Evolutionary conservation across 192 early-diverging fungal genomes (phyloP), one percentile per base, ranked within the genome.

Genomic region (Gryganskiella cystojenkinii): DNA sequence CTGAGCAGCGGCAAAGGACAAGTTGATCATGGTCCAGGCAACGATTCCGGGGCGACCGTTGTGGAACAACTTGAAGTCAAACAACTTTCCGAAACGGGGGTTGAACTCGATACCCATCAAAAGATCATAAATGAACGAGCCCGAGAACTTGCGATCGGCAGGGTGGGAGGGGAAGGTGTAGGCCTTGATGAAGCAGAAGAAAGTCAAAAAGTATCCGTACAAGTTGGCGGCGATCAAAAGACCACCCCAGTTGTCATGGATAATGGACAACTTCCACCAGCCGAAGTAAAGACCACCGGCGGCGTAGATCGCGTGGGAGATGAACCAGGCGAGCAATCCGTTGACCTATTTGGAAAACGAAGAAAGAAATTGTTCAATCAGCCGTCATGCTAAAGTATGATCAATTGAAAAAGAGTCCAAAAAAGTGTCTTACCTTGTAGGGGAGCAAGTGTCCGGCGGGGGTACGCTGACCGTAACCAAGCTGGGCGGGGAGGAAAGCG

Each of bases 91-190:
- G 61, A 92, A 65, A 30, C 93, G 83, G 40, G 92, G 93, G 83
- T 94, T 94, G 73, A 93, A 90, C 70, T 94, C 93, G 78, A 94
- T 91, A 51, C 93, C 93, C 89, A 91, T 91, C 61, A 91, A 87
- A 27, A 93, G 55, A 81, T 94, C 90, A 79, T 93, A 94, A 54
- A 91, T 83, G 42, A 85, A 69, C n/a, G 86, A 89, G 24, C 86
- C 86, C 0, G 91, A 90, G 80, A 93, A 92, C 73, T 93, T 93
- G 80, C 92, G 88, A 72, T 94, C 93, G 19, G 82, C 90, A 15
- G 88, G 71, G 82, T 93, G 92, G 15, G 92, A 85, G 37, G 92
- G 92, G 70, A 88, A 88, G 17, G 82, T 45, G 74, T 90, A 73
- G 30, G 93, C 93, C 70, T 94, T 94, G 61, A 86, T 61, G 83